phyloP scores from a whole-genome alignment of 2,329 filamentous ascomycete genomes.

The Ustilaginoidea virens region DNA sequence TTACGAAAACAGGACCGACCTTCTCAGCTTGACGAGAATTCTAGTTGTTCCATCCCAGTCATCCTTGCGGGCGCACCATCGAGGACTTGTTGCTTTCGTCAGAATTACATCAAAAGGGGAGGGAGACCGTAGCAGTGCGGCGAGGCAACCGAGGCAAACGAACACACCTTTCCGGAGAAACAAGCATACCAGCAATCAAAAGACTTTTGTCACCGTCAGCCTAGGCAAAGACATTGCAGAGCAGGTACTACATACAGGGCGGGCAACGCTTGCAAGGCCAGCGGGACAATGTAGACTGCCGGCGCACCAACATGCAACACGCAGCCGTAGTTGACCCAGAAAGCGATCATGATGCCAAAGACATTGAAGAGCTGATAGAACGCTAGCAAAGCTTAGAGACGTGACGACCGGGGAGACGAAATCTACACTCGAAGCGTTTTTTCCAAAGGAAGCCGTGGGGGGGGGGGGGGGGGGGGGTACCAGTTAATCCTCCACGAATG shows the following conservation, averaged over 20 bases:
- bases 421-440: too few species aligned
- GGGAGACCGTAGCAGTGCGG: too few species aligned
- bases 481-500: conserved; percentile 33
- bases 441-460: too few species aligned
- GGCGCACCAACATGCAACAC: conserved; percentile 29
- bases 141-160: too few species aligned
- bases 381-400: too few species aligned
- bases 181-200: conserved; percentile 42
- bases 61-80: conserved; percentile 52
- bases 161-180: conserved; percentile 34
- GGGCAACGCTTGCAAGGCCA: conserved; percentile 49
- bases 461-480: conserved; percentile 10
- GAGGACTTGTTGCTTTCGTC: conserved; percentile 31
- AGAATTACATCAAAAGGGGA: conserved; percentile 1
- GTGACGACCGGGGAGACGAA: too few species aligned
- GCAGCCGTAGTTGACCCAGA: conserved; percentile 38
- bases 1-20: conserved; percentile 9
- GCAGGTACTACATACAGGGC: conserved; percentile 26
- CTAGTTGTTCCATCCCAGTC: conserved; percentile 47
- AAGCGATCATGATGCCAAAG: conserved; percentile 25
- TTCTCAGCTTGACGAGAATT: conserved; percentile 36
- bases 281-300: conserved; percentile 42
- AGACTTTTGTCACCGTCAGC: conserved; percentile 14
- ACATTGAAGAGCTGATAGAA: conserved; percentile 36
- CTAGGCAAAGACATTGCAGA: too few species aligned